Conservation (phyloP, 179 eudicot species). For the Monotropa hypopitys region DNA sequence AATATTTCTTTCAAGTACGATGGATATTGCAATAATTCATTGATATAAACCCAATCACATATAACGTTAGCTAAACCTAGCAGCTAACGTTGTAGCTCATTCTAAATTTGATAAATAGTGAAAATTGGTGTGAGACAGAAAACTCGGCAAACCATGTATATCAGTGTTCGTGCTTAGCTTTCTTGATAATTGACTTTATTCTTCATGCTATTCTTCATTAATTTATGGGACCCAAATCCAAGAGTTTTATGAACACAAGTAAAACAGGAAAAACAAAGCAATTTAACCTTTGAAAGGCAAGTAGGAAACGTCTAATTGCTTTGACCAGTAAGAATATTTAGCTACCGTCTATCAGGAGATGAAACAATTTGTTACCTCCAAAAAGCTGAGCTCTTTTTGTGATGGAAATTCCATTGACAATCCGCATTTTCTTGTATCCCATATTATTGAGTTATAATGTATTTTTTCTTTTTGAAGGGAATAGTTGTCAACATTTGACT, state of each 20-base stretch:
- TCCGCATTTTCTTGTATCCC: too few species aligned
- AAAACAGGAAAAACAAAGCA: neutral
- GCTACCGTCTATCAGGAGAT: neutral
- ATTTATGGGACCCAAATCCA: too few species aligned
- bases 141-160: neutral
- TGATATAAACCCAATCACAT: neutral
- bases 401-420: too few species aligned
- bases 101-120: neutral
- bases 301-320: neutral
- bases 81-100: neutral
- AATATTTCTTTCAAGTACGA: neutral
- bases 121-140: neutral
- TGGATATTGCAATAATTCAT: neutral
- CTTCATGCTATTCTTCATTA: neutral
- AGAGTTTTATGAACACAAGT: neutral
- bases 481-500: too few species aligned
- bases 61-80: neutral
- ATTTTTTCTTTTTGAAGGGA: too few species aligned
- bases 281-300: slow-evolving; percentile 3
- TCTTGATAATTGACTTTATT: neutral
- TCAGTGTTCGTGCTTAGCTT: neutral
- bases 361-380: too few species aligned
- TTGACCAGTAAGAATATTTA: neutral
- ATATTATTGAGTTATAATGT: too few species aligned
- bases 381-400: too few species aligned